Conservation (phyloP, 75 land plant species). For the Cunninghamia lanceolata region DNA sequence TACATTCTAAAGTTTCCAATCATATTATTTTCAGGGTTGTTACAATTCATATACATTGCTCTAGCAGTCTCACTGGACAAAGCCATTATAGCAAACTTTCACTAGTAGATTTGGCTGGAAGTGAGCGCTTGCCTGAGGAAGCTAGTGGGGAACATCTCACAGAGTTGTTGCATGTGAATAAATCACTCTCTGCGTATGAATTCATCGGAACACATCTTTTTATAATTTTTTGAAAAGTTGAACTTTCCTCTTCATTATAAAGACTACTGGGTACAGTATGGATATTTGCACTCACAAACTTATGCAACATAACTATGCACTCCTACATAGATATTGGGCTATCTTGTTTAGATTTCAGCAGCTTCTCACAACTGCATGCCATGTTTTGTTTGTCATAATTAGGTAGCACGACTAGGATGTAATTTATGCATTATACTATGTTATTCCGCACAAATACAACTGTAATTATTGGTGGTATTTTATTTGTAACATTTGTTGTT, state of each 20-base stretch:
- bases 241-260: background rate
- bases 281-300: background rate
- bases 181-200: constrained; percentile 94
- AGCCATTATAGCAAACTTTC: constrained; percentile 82
- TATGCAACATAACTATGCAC: background rate
- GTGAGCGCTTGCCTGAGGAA: constrained; percentile 68
- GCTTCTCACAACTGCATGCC: background rate
- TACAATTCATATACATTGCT: constrained; percentile 78
- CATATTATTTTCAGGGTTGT: constrained; percentile 55
- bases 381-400: background rate
- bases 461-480: background rate
- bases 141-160: constrained; percentile 78
- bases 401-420: background rate
- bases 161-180: constrained; percentile 82
- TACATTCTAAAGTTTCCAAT: constrained; percentile 1
- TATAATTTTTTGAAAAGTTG: background rate
- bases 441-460: background rate
- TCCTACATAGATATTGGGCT: background rate
- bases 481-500: background rate
- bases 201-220: background rate
- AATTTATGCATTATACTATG: background rate
- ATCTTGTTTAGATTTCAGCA: background rate
- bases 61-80: constrained; percentile 66
- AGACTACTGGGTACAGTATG: background rate
- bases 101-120: constrained; percentile 92